Base-by-base conservation (phyloP, 768 basidiomycete genomes). In the Boletus sensibilis region DNA sequence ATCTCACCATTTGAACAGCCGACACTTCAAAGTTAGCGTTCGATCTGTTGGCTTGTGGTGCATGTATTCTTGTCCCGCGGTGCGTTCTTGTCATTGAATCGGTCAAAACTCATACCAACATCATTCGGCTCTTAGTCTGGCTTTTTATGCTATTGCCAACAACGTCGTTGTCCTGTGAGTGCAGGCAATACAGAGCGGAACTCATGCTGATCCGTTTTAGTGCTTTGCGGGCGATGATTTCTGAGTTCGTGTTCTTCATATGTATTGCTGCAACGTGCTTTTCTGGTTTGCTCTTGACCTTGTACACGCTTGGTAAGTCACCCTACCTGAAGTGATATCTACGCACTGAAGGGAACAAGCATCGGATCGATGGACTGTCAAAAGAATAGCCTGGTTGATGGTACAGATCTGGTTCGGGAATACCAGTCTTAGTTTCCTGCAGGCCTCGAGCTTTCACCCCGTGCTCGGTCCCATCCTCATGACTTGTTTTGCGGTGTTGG, bases 381-480 rank as follows among this genome's bases (percentile, higher is more conserved):
- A 77, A 59, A 71, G 78, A 13, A 92, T 92, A 48, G 82, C 87
- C 0, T 94, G 91, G 91, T 72, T 93, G 11, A 87, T 93, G 86
- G 80, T 89, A 3, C 87, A 92, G 56, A 90, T 93, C 31, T 92
- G 91, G 90, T 91, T 92, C 57, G 90, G 90, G 0, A 89, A 87
- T 62, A 86, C 83, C 3, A 87, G 79, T 63, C 73, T 91, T 29
- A 80, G 76, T 50, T 86, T 85, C 60, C 73, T 62, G 9, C 75
- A 84, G 62, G 82, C 84, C 1, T 70, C 79, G 42, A 83, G 79
- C 57, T 86, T 87, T 62, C 86, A 84, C 68, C 83, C 82, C 6
- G 60, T 92, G 2, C 86, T 91, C 52, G 90, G 90, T 2, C 89
- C 90, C 0, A 80, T 90, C 39, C 72, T 91, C 45, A 92, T 93